phyloP scores from a whole-genome alignment of 371 early-diverging fungal genomes.

The Haplosporangium sp. region DNA sequence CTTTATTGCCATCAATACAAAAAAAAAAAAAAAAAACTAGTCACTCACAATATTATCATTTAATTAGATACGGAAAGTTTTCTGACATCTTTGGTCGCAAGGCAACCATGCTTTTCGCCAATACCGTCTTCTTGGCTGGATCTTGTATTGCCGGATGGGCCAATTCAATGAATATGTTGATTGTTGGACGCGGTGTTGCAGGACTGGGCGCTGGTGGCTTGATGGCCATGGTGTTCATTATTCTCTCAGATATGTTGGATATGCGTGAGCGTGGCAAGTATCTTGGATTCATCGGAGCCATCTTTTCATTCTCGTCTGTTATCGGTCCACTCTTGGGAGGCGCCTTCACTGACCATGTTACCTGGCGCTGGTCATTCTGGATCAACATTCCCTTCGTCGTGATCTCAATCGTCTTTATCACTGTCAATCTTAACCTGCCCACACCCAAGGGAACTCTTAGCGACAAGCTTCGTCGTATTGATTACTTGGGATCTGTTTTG shows the following conservation, averaged over 20 bases:
- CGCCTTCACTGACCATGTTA: conserved; percentile 70
- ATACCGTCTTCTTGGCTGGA: conserved; percentile 66
- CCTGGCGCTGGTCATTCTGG: conserved; percentile 66
- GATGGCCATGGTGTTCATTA: conserved; percentile 73
- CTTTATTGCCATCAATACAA: not conserved
- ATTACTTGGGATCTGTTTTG: conserved; percentile 70
- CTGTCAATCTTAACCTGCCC: conserved; percentile 65
- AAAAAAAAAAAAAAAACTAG: not conserved
- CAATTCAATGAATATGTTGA: conserved; percentile 66
- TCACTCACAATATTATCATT: not conserved
- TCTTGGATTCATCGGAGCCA: conserved; percentile 64
- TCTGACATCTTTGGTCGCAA: conserved; percentile 81
- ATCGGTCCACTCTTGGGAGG: conserved; percentile 84
- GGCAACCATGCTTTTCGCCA: conserved; percentile 66
- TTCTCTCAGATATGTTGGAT: conserved; percentile 75
- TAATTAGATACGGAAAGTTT: conserved; percentile 61
- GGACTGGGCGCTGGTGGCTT: conserved; percentile 89
- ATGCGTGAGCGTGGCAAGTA: conserved; percentile 65
- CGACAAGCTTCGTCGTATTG: conserved; percentile 70
- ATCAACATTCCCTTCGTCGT: conserved; percentile 81
- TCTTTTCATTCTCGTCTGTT: conserved; percentile 73
- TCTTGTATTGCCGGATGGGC: conserved; percentile 71
- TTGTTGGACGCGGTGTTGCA: conserved; percentile 77
- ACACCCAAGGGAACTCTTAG: conserved; percentile 55
- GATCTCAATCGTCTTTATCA: conserved; percentile 63